A percentile compares a stretch with the other conserved stretches of the same genome.
Conservation (phyloP, 225 moss, liverwort and hornwort genomes). For the Climacium dendroides region DNA sequence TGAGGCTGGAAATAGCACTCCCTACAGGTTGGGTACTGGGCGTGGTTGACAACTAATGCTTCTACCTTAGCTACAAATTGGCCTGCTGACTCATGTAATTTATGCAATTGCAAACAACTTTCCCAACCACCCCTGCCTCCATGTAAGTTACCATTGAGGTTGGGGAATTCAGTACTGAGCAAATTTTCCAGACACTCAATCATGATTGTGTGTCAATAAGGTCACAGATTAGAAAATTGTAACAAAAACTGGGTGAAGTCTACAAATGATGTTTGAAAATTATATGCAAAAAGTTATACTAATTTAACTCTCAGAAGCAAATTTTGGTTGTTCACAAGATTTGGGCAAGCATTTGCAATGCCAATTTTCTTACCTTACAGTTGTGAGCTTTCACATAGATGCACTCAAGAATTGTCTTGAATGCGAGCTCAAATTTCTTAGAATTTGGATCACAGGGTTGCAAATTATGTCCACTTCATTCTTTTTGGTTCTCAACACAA, state of each 20-base stretch:
- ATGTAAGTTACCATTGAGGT: neutral
- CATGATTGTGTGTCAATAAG: neutral
- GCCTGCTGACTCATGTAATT: neutral
- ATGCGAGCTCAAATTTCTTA: neutral
- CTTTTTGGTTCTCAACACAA: too few species aligned
- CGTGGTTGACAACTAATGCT: too few species aligned
- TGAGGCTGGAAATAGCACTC: too few species aligned
- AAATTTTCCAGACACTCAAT: neutral
- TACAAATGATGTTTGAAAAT: too few species aligned
- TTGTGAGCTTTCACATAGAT: neutral
- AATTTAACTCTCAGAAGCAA: fast-evolving
- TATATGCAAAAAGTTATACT: neutral
- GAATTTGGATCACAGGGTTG: too few species aligned
- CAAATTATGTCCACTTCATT: too few species aligned
- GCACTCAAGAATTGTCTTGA: too few species aligned
- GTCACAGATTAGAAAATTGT: too few species aligned
- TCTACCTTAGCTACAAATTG: neutral
- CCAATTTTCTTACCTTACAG: neutral
- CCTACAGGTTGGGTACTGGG: too few species aligned
- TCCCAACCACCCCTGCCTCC: neutral
- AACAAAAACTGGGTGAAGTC: neutral
- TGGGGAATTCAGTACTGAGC: neutral
- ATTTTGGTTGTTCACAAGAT: neutral
- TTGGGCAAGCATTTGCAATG: neutral
- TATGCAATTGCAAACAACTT: neutral